Conservation (phyloP, 2,329 filamentous ascomycete species). For the Didymella pomorum region DNA sequence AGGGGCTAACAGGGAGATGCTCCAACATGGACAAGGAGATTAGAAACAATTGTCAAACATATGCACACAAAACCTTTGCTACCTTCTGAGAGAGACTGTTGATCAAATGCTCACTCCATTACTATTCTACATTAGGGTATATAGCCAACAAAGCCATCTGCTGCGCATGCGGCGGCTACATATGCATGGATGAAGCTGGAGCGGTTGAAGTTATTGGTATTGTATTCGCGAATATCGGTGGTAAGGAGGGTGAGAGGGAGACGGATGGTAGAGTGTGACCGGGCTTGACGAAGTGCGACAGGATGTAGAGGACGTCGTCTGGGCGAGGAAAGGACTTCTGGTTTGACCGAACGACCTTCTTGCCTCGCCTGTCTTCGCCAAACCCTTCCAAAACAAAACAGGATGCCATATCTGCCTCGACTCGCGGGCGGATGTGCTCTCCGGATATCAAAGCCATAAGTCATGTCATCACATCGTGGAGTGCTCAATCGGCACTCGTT, state of each 20-base stretch:
- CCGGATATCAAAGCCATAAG: constrained; percentile 53
- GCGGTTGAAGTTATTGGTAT: constrained; percentile 16
- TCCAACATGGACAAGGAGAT: not conserved
- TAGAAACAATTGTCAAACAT: not conserved
- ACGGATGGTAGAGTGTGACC: constrained; percentile 23
- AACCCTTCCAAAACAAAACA: constrained; percentile 31
- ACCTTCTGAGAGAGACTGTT: not conserved
- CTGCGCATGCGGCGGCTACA: constrained; percentile 5
- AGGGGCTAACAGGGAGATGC: not conserved
- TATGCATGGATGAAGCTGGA: constrained; percentile 17
- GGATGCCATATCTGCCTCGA: constrained; percentile 40
- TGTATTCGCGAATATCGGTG: constrained; percentile 24
- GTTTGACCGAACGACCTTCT: constrained; percentile 1
- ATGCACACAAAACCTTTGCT: not conserved
- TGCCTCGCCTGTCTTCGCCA: constrained; percentile 14
- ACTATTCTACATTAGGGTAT: constrained; percentile 28
- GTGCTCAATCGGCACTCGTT: constrained; percentile 50
- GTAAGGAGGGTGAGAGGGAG: constrained; percentile 21
- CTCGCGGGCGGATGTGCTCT: constrained; percentile 46
- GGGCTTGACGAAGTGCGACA: constrained; percentile 16
- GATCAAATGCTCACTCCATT: constrained; percentile 17
- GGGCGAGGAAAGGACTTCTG: not conserved
- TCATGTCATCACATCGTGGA: constrained; percentile 55
- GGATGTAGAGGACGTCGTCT: constrained; percentile 11
- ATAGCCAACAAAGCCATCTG: constrained; percentile 27